Conservation (phyloP, 2,329 filamentous ascomycete genomes). For the Rosellinia necatrix region DNA sequence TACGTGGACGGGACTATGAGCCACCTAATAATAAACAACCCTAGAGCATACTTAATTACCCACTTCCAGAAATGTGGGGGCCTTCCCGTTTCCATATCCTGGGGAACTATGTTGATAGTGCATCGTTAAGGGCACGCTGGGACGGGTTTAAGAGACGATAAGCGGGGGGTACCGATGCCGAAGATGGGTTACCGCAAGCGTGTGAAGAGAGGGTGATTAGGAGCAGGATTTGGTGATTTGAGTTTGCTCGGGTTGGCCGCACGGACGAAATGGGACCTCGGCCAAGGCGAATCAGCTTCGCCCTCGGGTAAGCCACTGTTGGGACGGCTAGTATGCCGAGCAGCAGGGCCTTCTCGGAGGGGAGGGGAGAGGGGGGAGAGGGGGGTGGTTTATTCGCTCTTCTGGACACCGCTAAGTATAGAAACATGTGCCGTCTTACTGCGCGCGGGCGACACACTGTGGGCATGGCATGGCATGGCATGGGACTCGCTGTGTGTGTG, state of each 20-base stretch:
- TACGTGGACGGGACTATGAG: not conserved
- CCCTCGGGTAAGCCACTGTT: conserved; percentile 13
- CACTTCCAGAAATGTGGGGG: not conserved
- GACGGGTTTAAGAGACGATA: not conserved
- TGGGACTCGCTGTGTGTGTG: not conserved
- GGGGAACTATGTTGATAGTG: not conserved
- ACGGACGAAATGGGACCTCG: conserved; percentile 2
- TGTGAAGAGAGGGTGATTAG: too few species aligned
- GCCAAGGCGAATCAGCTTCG: conserved; percentile 1
- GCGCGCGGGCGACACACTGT: not conserved
- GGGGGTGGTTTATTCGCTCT: not conserved
- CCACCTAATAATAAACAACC: too few species aligned
- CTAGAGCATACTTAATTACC: not conserved
- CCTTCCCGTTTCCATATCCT: not conserved
- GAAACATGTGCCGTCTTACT: not conserved
- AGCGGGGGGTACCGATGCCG: too few species aligned
- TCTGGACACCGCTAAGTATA: conserved; percentile 5
- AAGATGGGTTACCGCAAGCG: too few species aligned
- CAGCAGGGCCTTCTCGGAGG: too few species aligned
- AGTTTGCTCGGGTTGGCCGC: not conserved
- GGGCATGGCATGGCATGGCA: too few species aligned
- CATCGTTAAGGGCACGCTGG: not conserved
- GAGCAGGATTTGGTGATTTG: not conserved
- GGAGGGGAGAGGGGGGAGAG: not conserved
- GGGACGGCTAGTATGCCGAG: not conserved